Base-by-base conservation (phyloP, 345 rosid species). In the Carallia pectinifolia region DNA sequence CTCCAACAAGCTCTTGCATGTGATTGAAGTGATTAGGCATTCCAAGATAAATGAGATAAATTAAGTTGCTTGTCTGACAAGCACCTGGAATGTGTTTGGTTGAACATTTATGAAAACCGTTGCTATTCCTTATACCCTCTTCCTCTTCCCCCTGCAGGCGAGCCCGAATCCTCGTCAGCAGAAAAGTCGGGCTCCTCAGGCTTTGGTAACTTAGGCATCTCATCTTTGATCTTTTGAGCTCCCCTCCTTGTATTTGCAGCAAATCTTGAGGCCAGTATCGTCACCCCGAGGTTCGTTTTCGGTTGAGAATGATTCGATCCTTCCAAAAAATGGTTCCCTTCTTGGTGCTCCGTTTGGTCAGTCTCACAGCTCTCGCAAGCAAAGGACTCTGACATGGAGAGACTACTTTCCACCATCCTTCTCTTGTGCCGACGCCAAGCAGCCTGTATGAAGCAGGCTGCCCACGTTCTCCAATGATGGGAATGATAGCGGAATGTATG, bases 401-500 rank as follows among this genome's bases (percentile, higher is more conserved):
- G 82, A 65, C 62, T 77, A 63, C 72, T 77, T 58, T 58, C 73
- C 39, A 44, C 38, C 18, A 61, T 30, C 54, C 53, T 68, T 52
- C 40, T 64, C 29, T 29, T 69, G 36, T 63, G 58, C 38, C 78
- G 61, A 56, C 38, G 64, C 78, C 73, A 74, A 18, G 78, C 70
- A 30, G 73, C 69, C 58, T 69, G 69, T 16, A 74, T 64, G 30
- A 48, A 69, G 54, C 73, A 74, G 4, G 78, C 70, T 40, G 69
- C 78, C 78, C 73, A 74, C 23, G 69, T 74, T 53, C 73, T 69
- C 78, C 92, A 84, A 16, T 85, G 89, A 40, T 82, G 86, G 66
- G 92, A 88, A 71, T 88, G 85, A 52, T 81, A 88, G 13, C 88
- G 81, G 69, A 86, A 88, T 2, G 88, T 84, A 58, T 88, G 90